A percentile compares a stretch with the other conserved stretches of the same genome.
These are phyloP conservation scores for Chlamydomonas sp. DNA, from an alignment of 139 green algal genomes.

Conservation along the genomic window DNA sequence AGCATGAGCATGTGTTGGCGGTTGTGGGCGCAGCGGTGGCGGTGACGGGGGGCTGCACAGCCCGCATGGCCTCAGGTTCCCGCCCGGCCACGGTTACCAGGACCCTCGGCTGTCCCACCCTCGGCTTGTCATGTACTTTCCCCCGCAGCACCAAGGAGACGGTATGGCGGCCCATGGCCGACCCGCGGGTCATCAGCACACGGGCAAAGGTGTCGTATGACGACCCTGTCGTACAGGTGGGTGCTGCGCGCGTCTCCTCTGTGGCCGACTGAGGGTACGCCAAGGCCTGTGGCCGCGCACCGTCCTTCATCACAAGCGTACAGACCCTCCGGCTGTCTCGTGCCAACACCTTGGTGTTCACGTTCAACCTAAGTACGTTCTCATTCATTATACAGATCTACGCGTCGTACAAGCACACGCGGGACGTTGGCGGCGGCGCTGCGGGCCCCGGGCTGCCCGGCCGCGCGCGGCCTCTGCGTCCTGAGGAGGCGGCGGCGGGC, in stretches of 20 bases:
- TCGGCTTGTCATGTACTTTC: background rate
- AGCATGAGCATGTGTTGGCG: background rate
- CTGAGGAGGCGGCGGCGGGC: background rate
- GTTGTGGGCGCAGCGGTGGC: no score
- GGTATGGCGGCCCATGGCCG: slow-evolving; percentile 20
- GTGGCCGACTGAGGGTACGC: background rate
- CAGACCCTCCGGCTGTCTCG: background rate
- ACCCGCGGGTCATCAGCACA: background rate
- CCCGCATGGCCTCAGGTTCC: background rate
- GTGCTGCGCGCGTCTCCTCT: background rate
- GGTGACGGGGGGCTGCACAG: background rate
- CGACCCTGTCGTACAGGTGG: background rate
- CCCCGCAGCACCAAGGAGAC: slow-evolving; percentile 7
- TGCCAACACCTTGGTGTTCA: background rate
- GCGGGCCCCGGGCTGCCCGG: background rate
- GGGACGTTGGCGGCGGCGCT: slow-evolving; percentile 13
- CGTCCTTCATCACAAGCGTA: background rate
- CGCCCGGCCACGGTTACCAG: background rate
- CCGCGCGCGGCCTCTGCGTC: slow-evolving; percentile 2
- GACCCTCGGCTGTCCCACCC: background rate
- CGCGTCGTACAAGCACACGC: slow-evolving; percentile 29
- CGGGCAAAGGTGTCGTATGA: background rate
- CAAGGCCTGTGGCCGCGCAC: background rate
- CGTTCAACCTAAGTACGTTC: no score
- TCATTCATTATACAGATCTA: slow-evolving; percentile 22